Conservation (phyloP, 2,329 filamentous ascomycete species). For the Decorospora gaudefroyi region DNA sequence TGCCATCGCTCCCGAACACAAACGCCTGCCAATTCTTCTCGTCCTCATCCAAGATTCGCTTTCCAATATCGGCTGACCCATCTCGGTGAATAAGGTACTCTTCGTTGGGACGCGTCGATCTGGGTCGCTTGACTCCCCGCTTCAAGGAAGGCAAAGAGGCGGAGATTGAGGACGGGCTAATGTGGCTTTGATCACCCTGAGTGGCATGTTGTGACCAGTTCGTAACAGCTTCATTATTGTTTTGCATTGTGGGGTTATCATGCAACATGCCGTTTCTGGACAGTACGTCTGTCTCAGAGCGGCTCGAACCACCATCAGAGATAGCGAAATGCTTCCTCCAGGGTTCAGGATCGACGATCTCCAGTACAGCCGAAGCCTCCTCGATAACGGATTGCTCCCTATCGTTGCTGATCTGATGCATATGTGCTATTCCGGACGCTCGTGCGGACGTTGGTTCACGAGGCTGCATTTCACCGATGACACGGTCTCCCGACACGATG, state of each 20-base stretch:
- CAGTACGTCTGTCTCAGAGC: slow-evolving; percentile 14
- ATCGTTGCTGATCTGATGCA: slow-evolving; percentile 14
- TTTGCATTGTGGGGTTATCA: slow-evolving; percentile 16
- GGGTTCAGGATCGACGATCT: slow-evolving; percentile 35
- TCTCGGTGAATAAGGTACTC: not conserved
- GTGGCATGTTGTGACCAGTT: slow-evolving; percentile 37
- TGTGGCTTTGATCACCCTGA: slow-evolving; percentile 24
- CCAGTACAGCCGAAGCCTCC: slow-evolving; percentile 5
- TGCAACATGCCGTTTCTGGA: slow-evolving; percentile 23
- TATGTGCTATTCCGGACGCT: slow-evolving; percentile 11
- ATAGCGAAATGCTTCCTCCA: slow-evolving; percentile 36
- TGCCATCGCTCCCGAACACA: slow-evolving; percentile 33
- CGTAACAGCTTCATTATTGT: slow-evolving; percentile 17
- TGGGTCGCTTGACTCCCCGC: slow-evolving; percentile 8
- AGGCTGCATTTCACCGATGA: slow-evolving; percentile 21
- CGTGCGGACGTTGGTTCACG: slow-evolving; percentile 20
- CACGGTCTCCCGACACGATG: slow-evolving; percentile 10
- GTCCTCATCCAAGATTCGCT: slow-evolving; percentile 15
- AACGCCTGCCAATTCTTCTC: slow-evolving; percentile 44
- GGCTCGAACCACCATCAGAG: slow-evolving; percentile 27
- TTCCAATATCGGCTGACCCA: not conserved
- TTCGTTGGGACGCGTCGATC: not conserved
- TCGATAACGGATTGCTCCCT: slow-evolving; percentile 4
- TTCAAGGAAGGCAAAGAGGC: slow-evolving; percentile 34
- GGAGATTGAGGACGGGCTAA: slow-evolving; percentile 24